Evolutionary conservation across 1,139 yeast genomes (phyloP), one percentile per base, ranked within the genome.

Genomic region (Candida gigantensis): DNA sequence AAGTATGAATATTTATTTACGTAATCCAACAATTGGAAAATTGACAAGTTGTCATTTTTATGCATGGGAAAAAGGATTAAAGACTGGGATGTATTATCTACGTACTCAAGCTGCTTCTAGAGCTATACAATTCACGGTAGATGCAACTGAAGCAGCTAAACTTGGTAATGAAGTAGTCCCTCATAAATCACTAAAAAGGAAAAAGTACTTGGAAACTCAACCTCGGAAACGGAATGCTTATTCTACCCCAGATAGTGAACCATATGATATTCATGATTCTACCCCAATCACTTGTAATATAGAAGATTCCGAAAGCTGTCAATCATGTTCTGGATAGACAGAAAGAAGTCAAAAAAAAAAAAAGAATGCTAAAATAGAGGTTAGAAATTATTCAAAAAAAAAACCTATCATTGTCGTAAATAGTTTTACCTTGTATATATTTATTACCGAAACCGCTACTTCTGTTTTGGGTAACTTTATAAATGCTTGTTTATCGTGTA

Each of bases 1-100:
- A 67, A 81, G 94, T 38, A 71, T 92, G 75, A 92, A 90, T 62
- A 80, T 90, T 50, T 85, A 86, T 67, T 72, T 90, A 61, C 81
- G 77, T 58, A 79, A 82, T 40, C 97, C 97, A 34, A 86, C 97
- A 1, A 81, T 86, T 81, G 95, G 95, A 45, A 90, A 90, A 61
- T 74, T 92, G 48, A 90, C 97, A n/a, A 79, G 90, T 53, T 90
- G 90, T 94, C 97, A 92, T 63, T 92, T 92, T 69, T 88, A 90
- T 60, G 96, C 96, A 30, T 92, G 97, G 97, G 84, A 84, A 64
- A 85, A 83, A 70, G 98, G 97, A 31, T 76, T 92, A 58, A 92
- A 92, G 74, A 92, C 98, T 4, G 98, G 98, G 44, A 90, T 92
- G 96, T 92, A 92, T 72, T 92, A 92, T 65, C 70, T 92, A 58